Base-by-base conservation (phyloP, 768 basidiomycete species). In the Rhodotorula graminis region DNA sequence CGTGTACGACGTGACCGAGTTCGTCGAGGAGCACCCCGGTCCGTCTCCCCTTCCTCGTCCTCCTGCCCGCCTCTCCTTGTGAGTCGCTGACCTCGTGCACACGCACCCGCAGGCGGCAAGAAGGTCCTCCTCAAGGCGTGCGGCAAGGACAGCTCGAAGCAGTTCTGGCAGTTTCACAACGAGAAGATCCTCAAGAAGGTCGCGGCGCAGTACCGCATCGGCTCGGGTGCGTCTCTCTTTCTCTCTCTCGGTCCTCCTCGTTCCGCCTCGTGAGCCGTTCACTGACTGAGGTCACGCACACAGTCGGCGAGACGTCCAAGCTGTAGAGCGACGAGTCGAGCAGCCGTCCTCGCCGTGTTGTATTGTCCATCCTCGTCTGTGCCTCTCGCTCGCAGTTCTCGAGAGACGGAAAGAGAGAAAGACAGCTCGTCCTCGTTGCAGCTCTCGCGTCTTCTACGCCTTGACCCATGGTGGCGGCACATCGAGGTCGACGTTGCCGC, bases 151-250 rank as follows among this genome's bases (percentile, higher is more conserved):
- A 42, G 53, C 18, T 67, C 65, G 47, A 67, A 72, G 37, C 69
- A 72, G 62, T 76, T 76, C 63, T 72, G 71, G 71, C 67, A 76
- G 71, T 76, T 76, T 60, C 74, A 76, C 69, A 25, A 29, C 21
- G 64, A 70, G 59, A 70, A 70, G 65, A 61, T 76, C 16, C 69
- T 76, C 25, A 56, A 72, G 50, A 76, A 76, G 63, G 62, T 59
- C 52, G 74, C 74, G 16, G 72, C 72, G 56, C 65, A 58, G 52
- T 69, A 55, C 52, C 42, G 71, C 19, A 68, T 65, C 42, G 73
- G 63, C 16, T 53, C 44, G 4, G 67, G 70, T 66, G 59, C 59
- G 66, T 59, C 53, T 37, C 21, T 14, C 29, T 8, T 31, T 29
- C 27, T 15, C 11, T 55, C n/a, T n/a, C n/a, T n/a, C n/a, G n/a